Conservation (phyloP, 2,329 filamentous ascomycete genomes). For the Colletotrichum truncatum region DNA sequence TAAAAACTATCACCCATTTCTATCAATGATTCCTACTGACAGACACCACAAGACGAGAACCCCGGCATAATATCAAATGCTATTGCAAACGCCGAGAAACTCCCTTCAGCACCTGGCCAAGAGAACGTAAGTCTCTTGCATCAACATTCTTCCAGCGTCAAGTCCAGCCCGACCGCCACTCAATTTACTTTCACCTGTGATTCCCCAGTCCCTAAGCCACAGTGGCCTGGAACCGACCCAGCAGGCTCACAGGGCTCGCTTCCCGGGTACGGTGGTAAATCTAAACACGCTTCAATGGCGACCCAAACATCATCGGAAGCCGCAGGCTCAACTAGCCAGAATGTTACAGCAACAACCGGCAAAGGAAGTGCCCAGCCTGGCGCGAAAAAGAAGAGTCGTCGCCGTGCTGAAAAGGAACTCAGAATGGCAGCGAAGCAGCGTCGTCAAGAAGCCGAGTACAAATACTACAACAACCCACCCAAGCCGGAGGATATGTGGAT, state of each 20-base stretch:
- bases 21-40: constrained; percentile 27
- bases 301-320: constrained; percentile 25
- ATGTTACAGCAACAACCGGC: constrained; percentile 38
- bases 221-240: constrained; percentile 71
- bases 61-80: constrained; percentile 89
- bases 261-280: constrained; percentile 40
- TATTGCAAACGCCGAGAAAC: constrained; percentile 86
- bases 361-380: constrained; percentile 45
- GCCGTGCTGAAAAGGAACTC: constrained; percentile 76
- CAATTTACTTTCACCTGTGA: constrained; percentile 98
- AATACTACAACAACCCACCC: constrained; percentile 80
- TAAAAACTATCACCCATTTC: not conserved
- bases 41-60: constrained; percentile 52
- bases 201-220: constrained; percentile 83
- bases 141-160: constrained; percentile 68
- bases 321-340: not conserved
- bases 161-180: constrained; percentile 75
- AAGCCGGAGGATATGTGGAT: constrained; percentile 84
- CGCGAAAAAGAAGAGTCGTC: constrained; percentile 70
- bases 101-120: constrained; percentile 70
- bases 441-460: constrained; percentile 78
- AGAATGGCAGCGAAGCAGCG: constrained; percentile 79
- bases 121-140: constrained; percentile 84
- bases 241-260: constrained; percentile 15
- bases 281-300: constrained; percentile 33